Evolutionary conservation across 331 rosid genomes (phyloP).

Genomic region (Pyrus hybrid): DNA sequence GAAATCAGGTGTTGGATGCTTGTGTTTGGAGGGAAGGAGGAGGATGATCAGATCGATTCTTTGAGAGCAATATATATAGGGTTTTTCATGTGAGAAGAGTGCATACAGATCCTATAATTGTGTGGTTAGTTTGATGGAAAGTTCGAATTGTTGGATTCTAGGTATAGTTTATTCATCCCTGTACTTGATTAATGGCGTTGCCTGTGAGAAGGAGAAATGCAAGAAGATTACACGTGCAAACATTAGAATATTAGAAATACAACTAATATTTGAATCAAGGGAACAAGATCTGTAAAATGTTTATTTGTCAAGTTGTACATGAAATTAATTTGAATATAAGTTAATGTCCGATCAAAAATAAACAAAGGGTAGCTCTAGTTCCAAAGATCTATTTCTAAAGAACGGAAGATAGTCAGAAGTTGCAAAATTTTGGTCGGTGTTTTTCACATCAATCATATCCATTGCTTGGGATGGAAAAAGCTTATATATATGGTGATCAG

Average conservation of each 20-base stretch:
- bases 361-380: conserved; percentile 1
- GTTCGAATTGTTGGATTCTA: conserved; percentile 25
- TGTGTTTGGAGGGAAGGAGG: conserved; percentile 2
- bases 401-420: conserved; percentile 34
- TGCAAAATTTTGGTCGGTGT: conserved; percentile 15
- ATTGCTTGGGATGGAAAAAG: neutral
- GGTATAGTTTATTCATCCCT: conserved; percentile 6
- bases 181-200: conserved; percentile 30
- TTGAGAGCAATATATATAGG: conserved; percentile 11
- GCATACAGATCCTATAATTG: conserved; percentile 25
- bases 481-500: neutral
- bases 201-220: conserved; percentile 30
- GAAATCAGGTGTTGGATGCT: neutral
- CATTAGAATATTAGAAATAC: conserved; percentile 41
- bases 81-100: neutral
- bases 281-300: conserved; percentile 53
- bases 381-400: neutral
- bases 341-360: neutral
- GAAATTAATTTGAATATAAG: conserved; percentile 1
- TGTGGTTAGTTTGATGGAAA: conserved; percentile 33
- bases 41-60: conserved; percentile 6
- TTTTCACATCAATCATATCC: neutral
- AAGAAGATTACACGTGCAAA: conserved; percentile 30
- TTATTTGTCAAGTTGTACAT: conserved; percentile 24
- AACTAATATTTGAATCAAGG: conserved; percentile 46